Base-by-base conservation (phyloP, 2,329 filamentous ascomycete genomes). In the Cephalotrichum gorgonifer region DNA sequence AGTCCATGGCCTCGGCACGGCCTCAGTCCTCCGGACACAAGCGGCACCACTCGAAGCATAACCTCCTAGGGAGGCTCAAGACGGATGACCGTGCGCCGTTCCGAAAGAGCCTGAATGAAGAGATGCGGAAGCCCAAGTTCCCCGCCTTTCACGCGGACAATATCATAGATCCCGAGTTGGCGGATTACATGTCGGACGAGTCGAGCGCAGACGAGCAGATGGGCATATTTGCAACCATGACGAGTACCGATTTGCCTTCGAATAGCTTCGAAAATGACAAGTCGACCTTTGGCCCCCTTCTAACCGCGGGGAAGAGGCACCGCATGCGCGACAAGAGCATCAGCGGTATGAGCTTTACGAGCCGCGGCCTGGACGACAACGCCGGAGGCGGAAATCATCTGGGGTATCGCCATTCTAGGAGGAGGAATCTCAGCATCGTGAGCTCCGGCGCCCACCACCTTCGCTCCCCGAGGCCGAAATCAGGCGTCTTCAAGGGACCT, bases 71-170 rank as follows among this genome's bases (percentile, higher is more conserved):
- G 14, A 81, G 85, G 48, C 79, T 90, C 56, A 93, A 86, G 61
- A 65, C 78, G 6, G 88, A 94, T 51, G 88, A 96, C 53, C 78
- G 87, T 50, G 91, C 88, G 0, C 53, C 93, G 0, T 97, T 97
- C 56, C 88, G 89, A 49, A 85, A 85, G 51, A 75, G 81, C 11
- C 71, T 75, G 17, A 81, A 72, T 9, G 80, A 94, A 47, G 84
- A 89, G 51, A 68, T 75, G 44, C 80, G 76, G 54, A 84, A 82
- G 54, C 71, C 79, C 7, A 80, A 81, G 39, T 75, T 95, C 31
- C 85, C 90, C 15, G 89, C 89, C n/a, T 97, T 98, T 57, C 93
- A 98, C 62, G 89, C 93, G 60, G 93, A 98, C 69, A 97, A 93
- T 60, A 95, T 98, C 56, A 97, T 98, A 56, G 93, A 98, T 61